Evolutionary conservation across 768 basidiomycete genomes (phyloP), one percentile per base, ranked within the genome.

Genomic region (Fomitopsis pulvina): DNA sequence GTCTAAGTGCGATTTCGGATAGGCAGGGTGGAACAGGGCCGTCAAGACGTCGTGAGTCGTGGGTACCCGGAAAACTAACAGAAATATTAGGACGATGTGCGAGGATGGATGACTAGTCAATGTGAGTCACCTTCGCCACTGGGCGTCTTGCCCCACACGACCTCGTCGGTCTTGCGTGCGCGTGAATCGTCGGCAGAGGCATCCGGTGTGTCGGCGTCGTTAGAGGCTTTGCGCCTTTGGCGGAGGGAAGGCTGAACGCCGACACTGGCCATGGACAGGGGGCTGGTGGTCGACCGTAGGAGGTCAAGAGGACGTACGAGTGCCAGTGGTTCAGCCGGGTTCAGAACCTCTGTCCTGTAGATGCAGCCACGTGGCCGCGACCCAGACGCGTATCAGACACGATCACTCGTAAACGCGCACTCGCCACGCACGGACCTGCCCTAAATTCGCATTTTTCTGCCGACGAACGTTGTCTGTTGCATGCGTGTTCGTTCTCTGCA

Each of bases 1-100:
- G 65, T 97, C 94, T 29, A 97, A 71, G 59, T 96, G 88, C 56
- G 86, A 94, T 67, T 94, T 94, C 0, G 85, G 83, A 60, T 87
- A 81, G 0, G 73, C 71, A 3, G 92, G 92, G 65, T 92, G 76
- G 63, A 95, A 90, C 4, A 95, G 73, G 2, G 82, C 80, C 0
- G 92, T 92, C 55, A 94, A 63, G 18, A 93, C 88, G 65, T 93
- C 89, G 65, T 92, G 87, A 0, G 92, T 95, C 18, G 92, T 89
- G 10, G 92, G 92, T 39, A 95, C 91, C 52, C 82, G 80, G 64
- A 99, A 99, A 6, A 96, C 93, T 97, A 54, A 25, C 39, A 39
- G 25, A 39, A 48, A 40, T 8, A 24, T 32, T 1, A 29, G 21
- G 22, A 20, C 12, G 20, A 25, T 39, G 41, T 34, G 14, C 6